Evolutionary conservation across 257 asterid species (phyloP).

Genomic region (Solanum peruvianum): DNA sequence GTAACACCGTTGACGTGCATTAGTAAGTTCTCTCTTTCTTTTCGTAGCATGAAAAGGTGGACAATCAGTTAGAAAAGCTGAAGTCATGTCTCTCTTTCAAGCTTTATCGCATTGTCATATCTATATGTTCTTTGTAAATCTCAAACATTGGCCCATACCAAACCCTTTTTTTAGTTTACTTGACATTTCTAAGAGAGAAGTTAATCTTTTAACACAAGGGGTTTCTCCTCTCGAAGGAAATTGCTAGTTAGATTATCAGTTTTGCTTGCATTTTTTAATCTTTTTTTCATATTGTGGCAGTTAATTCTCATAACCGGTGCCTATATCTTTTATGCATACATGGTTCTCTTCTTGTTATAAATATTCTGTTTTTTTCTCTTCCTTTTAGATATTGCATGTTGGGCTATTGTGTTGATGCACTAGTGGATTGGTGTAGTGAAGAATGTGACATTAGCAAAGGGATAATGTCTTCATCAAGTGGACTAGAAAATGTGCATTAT

Average conservation of each 20-base stretch:
- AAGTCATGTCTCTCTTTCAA: too few relatives aligned
- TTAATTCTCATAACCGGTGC: background rate
- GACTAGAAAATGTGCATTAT: background rate
- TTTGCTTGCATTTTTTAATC: background rate
- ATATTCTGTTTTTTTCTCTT: background rate
- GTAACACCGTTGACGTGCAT: too few relatives aligned
- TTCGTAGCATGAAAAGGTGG: too few relatives aligned
- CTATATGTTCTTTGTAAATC: too few relatives aligned
- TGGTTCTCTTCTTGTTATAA: background rate
- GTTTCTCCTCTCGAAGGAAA: background rate
- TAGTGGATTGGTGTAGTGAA: background rate
- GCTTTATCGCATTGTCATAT: too few relatives aligned
- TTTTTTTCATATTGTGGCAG: background rate
- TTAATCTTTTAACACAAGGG: background rate
- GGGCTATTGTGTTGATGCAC: background rate
- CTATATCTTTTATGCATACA: too few relatives aligned
- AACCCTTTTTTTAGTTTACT: background rate
- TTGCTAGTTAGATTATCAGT: background rate
- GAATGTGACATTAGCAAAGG: background rate
- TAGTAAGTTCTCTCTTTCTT: too few relatives aligned
- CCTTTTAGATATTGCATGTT: background rate
- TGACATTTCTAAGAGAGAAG: background rate
- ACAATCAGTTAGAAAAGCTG: too few relatives aligned
- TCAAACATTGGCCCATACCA: too few relatives aligned
- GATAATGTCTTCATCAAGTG: background rate